Evolutionary conservation across 2,329 filamentous ascomycete species (phyloP).

Genomic region (Fusarium lateritium): DNA sequence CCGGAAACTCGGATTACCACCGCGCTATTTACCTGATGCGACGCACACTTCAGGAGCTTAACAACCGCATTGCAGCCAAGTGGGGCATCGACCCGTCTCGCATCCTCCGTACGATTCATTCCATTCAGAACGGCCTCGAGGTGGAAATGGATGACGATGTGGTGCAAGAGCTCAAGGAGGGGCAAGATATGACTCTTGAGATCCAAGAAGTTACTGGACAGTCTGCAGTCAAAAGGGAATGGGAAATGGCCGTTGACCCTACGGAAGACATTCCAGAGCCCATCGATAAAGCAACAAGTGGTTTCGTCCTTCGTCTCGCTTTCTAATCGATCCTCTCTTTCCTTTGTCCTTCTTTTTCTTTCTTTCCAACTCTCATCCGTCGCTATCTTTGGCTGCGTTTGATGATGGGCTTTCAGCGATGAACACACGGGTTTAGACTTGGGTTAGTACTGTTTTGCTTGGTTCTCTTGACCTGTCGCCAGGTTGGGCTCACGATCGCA

Average conservation of each 20-base stretch:
- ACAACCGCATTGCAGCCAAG: constrained; percentile 80
- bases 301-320: constrained; percentile 62
- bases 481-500: constrained; percentile 46
- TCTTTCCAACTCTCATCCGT: constrained; percentile 1
- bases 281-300: constrained; percentile 45
- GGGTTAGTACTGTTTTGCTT: constrained; percentile 44
- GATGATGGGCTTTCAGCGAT: constrained; percentile 32
- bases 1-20: constrained; percentile 75
- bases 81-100: constrained; percentile 82
- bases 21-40: constrained; percentile 88
- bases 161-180: constrained; percentile 85
- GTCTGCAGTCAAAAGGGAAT: constrained; percentile 65
- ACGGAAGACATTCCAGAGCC: constrained; percentile 50
- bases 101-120: constrained; percentile 79
- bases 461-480: constrained; percentile 44
- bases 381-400: constrained; percentile 6
- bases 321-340: constrained; percentile 55
- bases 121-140: constrained; percentile 81
- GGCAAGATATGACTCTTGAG: constrained; percentile 90
- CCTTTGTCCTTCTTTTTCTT: constrained; percentile 5
- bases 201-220: constrained; percentile 64
- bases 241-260: constrained; percentile 73
- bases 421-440: constrained; percentile 45
- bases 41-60: constrained; percentile 82
- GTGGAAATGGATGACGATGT: constrained; percentile 94